Base-by-base conservation (phyloP, 352 stramenopile species). In the Elongisporangium undulatum region DNA sequence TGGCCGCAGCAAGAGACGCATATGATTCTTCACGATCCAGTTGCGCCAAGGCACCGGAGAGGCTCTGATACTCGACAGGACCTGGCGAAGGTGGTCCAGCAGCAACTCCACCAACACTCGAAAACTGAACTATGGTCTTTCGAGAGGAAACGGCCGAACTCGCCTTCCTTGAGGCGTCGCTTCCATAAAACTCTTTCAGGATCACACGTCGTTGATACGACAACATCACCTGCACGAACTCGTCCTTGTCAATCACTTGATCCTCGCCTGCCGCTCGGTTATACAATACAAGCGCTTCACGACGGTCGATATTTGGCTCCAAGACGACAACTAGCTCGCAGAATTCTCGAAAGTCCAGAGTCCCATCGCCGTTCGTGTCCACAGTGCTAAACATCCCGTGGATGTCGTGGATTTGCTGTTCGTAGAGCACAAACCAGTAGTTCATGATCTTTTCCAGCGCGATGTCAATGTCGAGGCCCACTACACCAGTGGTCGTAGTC, bases 211-310 rank as follows among this genome's bases (percentile, higher is more conserved):
- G 83, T 63, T 92, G 83, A 51, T 90, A 81, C 19, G 75, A 62
- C 4, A 92, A 69, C 83, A 92, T 90, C 10, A 87, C 74, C 22
- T 89, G 68, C 17, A 89, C 77, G 51, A 93, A 91, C 56, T 90
- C 79, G 21, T 90, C 75, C 57, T 87, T 87, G 56, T 90, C 84
- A 29, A 91, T 88, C n/a, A 90, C 77, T 22, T 90, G 74, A 56
- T 93, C 79, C 16, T 89, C 79, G 5, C 78, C 78, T 29, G 79
- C 79, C 6, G 80, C 79, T 20, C 73, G 69, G 54, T 87, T 88
- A 57, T 91, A 91, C 22, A 91, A 63, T 29, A 64, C 58, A 19
- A 91, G 57, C 2, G 66, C 69, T 22, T 93, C 79, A 4, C 79
- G 79, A 20, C 81, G 75, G 20, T 86, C 76, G 67, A 93, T 89